Evolutionary conservation across 345 rosid genomes (phyloP).

Genomic region (Hibiscus tridactylites): DNA sequence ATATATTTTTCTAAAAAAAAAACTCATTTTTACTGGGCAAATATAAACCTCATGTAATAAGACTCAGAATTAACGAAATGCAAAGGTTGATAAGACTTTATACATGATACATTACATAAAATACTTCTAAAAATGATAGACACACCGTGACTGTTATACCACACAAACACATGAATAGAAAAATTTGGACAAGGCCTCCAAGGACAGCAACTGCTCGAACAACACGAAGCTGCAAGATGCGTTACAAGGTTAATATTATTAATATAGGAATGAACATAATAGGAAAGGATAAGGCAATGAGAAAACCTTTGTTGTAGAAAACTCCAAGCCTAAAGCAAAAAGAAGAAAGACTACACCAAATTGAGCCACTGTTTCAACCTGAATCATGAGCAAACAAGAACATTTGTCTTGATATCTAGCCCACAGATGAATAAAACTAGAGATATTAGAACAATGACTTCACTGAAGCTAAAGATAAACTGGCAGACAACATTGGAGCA

Average conservation of each 20-base stretch:
- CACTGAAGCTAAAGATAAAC: not conserved
- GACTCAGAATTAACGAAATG: not conserved
- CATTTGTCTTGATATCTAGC: not conserved
- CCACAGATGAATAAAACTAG: not conserved
- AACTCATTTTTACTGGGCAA: not conserved
- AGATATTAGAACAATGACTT: not conserved
- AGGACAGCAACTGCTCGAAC: constrained; percentile 89
- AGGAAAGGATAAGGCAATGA: constrained; percentile 9
- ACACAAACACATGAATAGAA: constrained; percentile 82
- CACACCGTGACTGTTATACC: constrained; percentile 80
- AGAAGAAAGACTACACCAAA: constrained; percentile 96
- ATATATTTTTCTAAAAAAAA: not conserved
- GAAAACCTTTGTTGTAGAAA: constrained; percentile 68
- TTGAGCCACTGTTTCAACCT: constrained; percentile 98
- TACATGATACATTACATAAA: not conserved
- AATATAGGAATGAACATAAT: not conserved
- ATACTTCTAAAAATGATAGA: not conserved
- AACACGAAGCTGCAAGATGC: constrained; percentile 64
- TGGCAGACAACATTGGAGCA: constrained; percentile 8
- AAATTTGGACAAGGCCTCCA: constrained; percentile 87
- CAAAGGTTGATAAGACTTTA: not conserved
- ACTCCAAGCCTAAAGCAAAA: constrained; percentile 89
- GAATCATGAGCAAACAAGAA: constrained; percentile 12
- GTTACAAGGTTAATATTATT: not conserved
- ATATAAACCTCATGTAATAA: not conserved